Evolutionary conservation across 2,329 filamentous ascomycete species (phyloP), one percentile per base, ranked within the genome.

Genomic region (Aspergillus sp.): DNA sequence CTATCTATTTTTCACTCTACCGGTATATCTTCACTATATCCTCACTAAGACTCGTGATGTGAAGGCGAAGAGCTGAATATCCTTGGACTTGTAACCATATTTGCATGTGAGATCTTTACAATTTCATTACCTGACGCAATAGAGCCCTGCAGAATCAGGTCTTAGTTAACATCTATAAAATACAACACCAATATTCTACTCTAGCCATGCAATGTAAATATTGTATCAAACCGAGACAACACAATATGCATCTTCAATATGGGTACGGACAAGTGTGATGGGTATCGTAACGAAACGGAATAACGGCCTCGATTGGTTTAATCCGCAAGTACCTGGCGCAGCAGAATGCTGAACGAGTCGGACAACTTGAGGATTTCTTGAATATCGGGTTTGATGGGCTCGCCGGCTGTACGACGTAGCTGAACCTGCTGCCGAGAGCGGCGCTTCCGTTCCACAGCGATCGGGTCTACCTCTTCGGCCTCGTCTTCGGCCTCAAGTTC

Each of bases 381-480:
- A n/a, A 96, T 85, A 2, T 80, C 76, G 3, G 92, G 92, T 77
- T 96, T 97, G 52, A 82, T 79, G 1, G 92, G 92, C 77, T 96
- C 91, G 33, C 92, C 92, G 1, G 92, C 91, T 44, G 84, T 88
- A 53, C 91, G 82, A 62, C 91, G 84, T 53, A 99, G 80, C 59
- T 89, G 85, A 70, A 96, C 93, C 70, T 93, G 90, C 65, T 84
- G 86, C 79, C 88, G 90, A 8, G 86, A 83, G 62, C 93, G 83
- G 59, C 91, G 83, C 68, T 87, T 89, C 59, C 93, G 82, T 79
- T 98, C 95, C 6, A 90, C 90, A 61, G 87, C 87, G 63, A 99
- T 96, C 1, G 93, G 92, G 69, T 98, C 93, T 60, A 90, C 75
- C 58, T 93, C 88, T 57, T 58, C 56, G 15, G 56, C 56, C 40